Conservation (phyloP, 169 alveolate species). For the Plasmodium gallinaceum region DNA sequence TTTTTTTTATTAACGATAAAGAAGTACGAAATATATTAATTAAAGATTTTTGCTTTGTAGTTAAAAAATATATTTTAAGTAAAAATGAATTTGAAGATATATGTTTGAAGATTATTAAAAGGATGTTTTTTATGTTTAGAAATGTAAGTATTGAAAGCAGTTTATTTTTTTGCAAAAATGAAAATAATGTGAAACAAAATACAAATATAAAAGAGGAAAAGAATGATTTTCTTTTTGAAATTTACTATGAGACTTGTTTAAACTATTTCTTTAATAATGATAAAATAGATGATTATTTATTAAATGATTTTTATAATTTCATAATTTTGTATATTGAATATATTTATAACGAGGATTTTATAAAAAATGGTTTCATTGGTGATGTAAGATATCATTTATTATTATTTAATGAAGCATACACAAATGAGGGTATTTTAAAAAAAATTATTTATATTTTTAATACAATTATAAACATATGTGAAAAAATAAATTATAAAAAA, state of each 20-base stretch:
- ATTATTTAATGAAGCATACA: conserved; percentile 27
- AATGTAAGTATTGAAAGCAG: background rate
- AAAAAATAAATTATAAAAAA: background rate
- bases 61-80: conserved; percentile 27
- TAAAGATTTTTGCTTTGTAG: conserved; percentile 16
- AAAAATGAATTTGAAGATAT: conserved; percentile 10
- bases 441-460: conserved; percentile 27
- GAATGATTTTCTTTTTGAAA: background rate
- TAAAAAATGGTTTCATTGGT: background rate
- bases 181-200: background rate
- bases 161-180: background rate
- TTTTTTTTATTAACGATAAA: conserved; percentile 6
- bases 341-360: conserved; percentile 25
- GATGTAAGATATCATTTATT: conserved; percentile 28
- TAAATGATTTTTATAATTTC: conserved; percentile 30
- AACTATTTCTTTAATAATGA: background rate
- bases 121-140: conserved; percentile 17
- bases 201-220: background rate
- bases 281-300: background rate
- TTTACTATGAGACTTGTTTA: background rate
- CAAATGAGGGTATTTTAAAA: conserved; percentile 14
- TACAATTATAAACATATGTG: background rate
- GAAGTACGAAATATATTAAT: conserved; percentile 29
- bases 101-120: conserved; percentile 11
- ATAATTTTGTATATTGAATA: conserved; percentile 45